A percentile compares a stretch with the other conserved stretches of the same genome.
Conservation (phyloP, 345 rosid genomes). For the Euclidium syriacum region DNA sequence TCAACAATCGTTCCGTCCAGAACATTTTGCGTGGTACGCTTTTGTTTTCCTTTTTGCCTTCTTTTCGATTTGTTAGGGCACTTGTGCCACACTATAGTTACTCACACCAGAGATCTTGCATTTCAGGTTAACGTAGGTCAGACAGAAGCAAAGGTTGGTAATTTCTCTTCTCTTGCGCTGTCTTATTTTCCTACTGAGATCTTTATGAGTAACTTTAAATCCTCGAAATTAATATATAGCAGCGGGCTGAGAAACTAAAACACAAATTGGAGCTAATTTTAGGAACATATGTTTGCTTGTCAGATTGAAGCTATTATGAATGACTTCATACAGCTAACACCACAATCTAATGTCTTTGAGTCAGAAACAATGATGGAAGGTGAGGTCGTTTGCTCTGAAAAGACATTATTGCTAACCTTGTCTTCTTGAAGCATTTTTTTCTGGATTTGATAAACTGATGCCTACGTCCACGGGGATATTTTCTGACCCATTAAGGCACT, state of each 20-base stretch:
- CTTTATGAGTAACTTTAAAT: background rate
- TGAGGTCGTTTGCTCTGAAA: constrained; percentile 14
- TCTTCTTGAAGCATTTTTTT: background rate
- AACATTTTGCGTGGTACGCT: constrained; percentile 82
- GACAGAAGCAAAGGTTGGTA: constrained; percentile 84
- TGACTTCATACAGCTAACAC: constrained; percentile 86
- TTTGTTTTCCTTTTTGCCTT: constrained; percentile 9
- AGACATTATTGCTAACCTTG: background rate
- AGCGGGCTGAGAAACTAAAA: background rate
- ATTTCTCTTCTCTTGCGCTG: constrained; percentile 4
- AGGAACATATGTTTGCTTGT: constrained; percentile 15
- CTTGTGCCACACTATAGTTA: background rate
- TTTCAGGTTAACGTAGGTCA: constrained; percentile 85
- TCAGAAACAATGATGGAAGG: constrained; percentile 98
- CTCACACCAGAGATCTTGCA: constrained; percentile 1
- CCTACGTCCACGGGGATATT: background rate
- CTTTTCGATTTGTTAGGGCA: background rate
- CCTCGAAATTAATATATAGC: background rate
- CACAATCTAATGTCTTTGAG: constrained; percentile 75
- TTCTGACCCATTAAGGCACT: constrained; percentile 49
- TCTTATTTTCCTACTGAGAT: constrained; percentile 4
- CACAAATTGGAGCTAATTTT: background rate
- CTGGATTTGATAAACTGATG: background rate
- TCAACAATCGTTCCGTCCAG: constrained; percentile 83
- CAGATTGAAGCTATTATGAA: constrained; percentile 94